These are phyloP conservation scores for Musa schizocarpa DNA, from an alignment of 176 grass and related monocot genomes.

Conservation along the genomic window DNA sequence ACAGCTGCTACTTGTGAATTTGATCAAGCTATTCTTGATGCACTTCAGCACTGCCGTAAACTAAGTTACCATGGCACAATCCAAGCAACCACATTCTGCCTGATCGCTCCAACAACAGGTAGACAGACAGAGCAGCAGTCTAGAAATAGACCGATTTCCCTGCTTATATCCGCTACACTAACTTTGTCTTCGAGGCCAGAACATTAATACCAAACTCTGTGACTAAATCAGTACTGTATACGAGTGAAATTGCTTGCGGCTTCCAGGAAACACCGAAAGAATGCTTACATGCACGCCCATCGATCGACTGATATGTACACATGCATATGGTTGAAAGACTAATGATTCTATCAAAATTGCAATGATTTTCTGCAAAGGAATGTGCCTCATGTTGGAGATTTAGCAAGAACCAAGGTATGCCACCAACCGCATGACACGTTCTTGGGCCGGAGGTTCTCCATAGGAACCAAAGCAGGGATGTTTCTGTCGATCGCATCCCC, in stretches of 20 bases:
- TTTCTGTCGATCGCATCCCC: slow-evolving; percentile 82
- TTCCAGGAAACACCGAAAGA: not conserved
- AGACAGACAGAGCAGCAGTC: not conserved
- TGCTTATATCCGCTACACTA: not conserved
- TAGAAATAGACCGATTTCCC: not conserved
- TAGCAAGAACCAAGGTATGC: slow-evolving; percentile 82
- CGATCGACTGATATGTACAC: not conserved
- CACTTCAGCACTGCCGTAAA: too few relatives aligned
- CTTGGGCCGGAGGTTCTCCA: slow-evolving; percentile 39
- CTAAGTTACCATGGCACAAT: too few relatives aligned
- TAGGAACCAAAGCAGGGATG: slow-evolving; percentile 61
- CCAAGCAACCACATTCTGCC: too few relatives aligned
- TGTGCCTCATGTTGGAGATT: slow-evolving; percentile 51
- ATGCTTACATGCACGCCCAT: not conserved
- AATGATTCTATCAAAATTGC: slow-evolving; percentile 82
- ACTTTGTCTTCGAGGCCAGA: not conserved
- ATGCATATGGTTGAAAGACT: not conserved
- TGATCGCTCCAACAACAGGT: too few relatives aligned
- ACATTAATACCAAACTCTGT: not conserved
- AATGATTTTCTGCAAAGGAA: not conserved
- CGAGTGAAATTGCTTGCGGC: not conserved
- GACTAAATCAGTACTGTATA: not conserved
- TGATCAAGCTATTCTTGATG: too few relatives aligned
- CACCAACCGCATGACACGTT: slow-evolving; percentile 95
- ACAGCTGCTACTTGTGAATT: too few relatives aligned